Evolutionary conservation across 306 rosid genomes (phyloP), one percentile per base, ranked within the genome.

Genomic region (Lithocarpus polystachyus): DNA sequence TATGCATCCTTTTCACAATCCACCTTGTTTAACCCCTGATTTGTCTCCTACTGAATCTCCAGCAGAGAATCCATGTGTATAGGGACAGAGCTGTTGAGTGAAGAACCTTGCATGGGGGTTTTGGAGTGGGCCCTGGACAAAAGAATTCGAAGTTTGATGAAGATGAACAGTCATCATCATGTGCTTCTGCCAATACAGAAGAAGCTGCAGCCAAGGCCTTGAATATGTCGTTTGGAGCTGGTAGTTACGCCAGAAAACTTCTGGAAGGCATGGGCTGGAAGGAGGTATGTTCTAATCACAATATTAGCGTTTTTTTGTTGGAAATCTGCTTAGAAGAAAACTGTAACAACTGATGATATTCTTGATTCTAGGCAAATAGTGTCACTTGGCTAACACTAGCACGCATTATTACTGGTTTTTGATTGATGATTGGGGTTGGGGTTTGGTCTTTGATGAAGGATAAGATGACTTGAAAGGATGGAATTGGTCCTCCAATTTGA

Each of bases 41-140:
- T 52, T 68, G 68, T 76, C 82, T 68, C 65, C 10, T 56, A 52
- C 74, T 59, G 37, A 62, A 68, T 73, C 81, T 60, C 65, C 93
- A 94, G 97, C 68, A 56, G 77, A 80, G 71, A 71, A 87, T 72
- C 82, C 67, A 68, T 73, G 83, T 29, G 64, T 94, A 88, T 71
- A 91, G 93, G 84, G 99, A 94, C 72, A 87, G 97, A 37, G 97
- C 97, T 24, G 91, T 95, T 0, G 99, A 92, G 83, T 92, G 99
- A 83, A 89, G 99, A 85, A 84, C 57, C 72, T 86, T 90, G 90
- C 94, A 92, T 65, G 97, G 97, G 53, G 89, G 89, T 76, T 94
- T 86, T 11, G 90, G 95, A 24, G 89, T 88, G 80, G 94, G 92
- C 79, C 97, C 97, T 6, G 98, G 98, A 79, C 97, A 94, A 81